These are phyloP conservation scores for Botrytis squamosa DNA, from an alignment of 2,329 filamentous ascomycete genomes.

Conservation along the genomic window DNA sequence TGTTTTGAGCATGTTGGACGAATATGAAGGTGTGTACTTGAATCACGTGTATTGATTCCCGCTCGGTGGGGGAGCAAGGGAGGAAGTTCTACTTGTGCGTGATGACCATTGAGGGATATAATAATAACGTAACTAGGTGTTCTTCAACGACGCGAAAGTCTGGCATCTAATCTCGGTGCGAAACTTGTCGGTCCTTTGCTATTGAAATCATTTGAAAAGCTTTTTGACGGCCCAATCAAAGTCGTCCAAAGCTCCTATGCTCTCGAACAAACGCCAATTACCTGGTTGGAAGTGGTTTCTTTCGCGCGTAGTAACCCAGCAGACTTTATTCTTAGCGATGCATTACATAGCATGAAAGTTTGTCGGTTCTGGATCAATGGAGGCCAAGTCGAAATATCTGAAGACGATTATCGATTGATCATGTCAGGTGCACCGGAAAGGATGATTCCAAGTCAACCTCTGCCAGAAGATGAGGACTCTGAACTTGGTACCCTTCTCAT, in stretches of 20 bases:
- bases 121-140: conserved; percentile 53
- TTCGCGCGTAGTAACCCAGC: conserved; percentile 78
- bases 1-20: conserved; percentile 68
- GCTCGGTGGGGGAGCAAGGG: neutral
- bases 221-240: conserved; percentile 78
- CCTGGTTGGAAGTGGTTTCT: conserved; percentile 83
- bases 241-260: conserved; percentile 47
- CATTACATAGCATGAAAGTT: conserved; percentile 65
- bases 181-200: conserved; percentile 79
- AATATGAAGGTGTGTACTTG: conserved; percentile 64
- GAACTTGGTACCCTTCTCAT: conserved; percentile 83
- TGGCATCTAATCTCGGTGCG: conserved; percentile 81
- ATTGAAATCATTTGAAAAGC: conserved; percentile 79
- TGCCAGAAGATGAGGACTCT: conserved; percentile 82
- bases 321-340: conserved; percentile 71
- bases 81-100: neutral
- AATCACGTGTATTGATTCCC: conserved; percentile 14
- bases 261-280: conserved; percentile 61
- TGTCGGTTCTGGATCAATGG: conserved; percentile 84
- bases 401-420: conserved; percentile 85
- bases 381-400: conserved; percentile 77
- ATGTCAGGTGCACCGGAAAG: conserved; percentile 79
- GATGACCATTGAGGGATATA: neutral
- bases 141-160: conserved; percentile 79
- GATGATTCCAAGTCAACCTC: conserved; percentile 75